Base-by-base conservation (phyloP, 2,329 filamentous ascomycete species). In the Talaromyces sp. region DNA sequence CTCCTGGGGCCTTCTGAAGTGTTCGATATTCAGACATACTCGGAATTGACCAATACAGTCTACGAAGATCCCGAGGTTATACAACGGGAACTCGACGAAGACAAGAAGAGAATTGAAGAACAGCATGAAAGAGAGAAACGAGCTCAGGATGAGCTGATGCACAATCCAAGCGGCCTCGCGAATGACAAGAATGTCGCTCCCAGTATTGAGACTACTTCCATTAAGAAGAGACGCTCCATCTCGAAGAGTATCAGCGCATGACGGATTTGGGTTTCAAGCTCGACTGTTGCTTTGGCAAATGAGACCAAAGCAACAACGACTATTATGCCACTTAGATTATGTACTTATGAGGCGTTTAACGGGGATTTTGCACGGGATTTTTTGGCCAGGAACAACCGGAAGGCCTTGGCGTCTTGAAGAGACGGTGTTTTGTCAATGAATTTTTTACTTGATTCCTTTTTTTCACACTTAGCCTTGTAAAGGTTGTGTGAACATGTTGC, bases 51-150 rank as follows among this genome's bases (percentile, higher is more conserved):
- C 10, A 81, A 82, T 65, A 78, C 75, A 3, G 72, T 77, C 10
- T 80, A 77, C 52, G 78, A 79, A 60, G 77, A 80, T 62, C 77
- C 77, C 35, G 76, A 71, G 60, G 41, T 75, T 6, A 75, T 80
- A 35, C 73, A 80, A 62, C 69, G 76, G 62, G 77, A 79, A 67
- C 69, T 81, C 22, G 76, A 82, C 56, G 79, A 79, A 33, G 79
- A 81, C 65, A 81, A 78, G 68, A 78, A 76, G 64, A 75, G 74
- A 59, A 80, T 82, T 24, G 80, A 82, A 63, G 77, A 79, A n/a
- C 75, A 82, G 62, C 77, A 81, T 64, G 77, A 76, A 4, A 78
- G 78, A 60, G 78, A 82, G 67, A 79, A 79, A 66, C 72, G 77
- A 60, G 75, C 79, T 8, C 77, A 81, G 65, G 78, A 82, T 59